phyloP scores from a whole-genome alignment of 257 asterid genomes.

The Solanum piurae region DNA sequence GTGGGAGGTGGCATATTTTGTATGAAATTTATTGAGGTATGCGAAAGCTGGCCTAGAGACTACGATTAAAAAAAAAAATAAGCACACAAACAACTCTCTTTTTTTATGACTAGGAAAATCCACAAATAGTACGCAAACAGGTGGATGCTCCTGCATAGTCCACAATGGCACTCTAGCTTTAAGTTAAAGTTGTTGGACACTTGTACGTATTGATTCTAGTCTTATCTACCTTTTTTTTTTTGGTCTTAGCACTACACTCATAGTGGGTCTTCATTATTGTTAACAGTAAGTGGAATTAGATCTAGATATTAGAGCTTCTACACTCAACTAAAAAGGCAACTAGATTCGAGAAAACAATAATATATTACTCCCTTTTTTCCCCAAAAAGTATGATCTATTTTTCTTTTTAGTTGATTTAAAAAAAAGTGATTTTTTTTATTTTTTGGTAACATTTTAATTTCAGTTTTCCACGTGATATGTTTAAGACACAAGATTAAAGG shows the following conservation, averaged over 20 bases:
- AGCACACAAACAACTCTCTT: too few species aligned
- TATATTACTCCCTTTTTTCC: too few species aligned
- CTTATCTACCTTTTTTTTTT: neutral
- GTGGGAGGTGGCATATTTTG: too few species aligned
- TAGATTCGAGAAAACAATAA: too few species aligned
- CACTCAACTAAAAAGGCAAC: neutral
- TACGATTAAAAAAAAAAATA: too few species aligned
- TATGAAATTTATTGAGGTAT: too few species aligned
- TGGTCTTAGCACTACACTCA: neutral
- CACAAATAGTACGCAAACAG: neutral
- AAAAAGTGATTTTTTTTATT: too few species aligned
- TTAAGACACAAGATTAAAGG: too few species aligned
- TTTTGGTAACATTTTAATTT: too few species aligned
- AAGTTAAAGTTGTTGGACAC: neutral
- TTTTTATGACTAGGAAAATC: too few species aligned
- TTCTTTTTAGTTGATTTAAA: too few species aligned
- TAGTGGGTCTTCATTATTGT: neutral
- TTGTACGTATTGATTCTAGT: neutral
- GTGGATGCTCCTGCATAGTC: neutral
- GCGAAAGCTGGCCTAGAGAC: rapidly evolving
- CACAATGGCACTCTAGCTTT: neutral
- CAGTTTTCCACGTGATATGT: rapidly evolving
- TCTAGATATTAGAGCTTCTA: neutral
- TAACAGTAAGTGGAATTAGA: neutral
- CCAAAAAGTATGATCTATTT: too few species aligned